Evolutionary conservation across 257 asterid genomes (phyloP), one percentile per base, ranked within the genome.

Genomic region (Coffea canephora): DNA sequence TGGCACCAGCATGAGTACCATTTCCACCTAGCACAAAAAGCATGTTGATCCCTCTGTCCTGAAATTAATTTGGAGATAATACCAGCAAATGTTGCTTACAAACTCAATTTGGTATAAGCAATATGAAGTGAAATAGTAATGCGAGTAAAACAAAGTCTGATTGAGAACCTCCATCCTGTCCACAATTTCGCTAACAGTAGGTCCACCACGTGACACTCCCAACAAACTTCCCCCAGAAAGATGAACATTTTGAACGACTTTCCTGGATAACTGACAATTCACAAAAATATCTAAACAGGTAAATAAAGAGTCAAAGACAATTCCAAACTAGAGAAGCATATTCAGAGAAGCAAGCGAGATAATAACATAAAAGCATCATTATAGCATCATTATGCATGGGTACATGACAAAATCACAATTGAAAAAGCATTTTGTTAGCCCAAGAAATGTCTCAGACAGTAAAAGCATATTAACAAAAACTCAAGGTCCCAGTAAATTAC

Each of bases 121-220:
- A 62, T 31, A 36, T 39, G 8, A 78, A 61, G 74, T 41, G 78
- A 81, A 67, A 67, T 61, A 55, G 78, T 59, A 69, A 57, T 49
- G 59, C 41, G 61, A 70, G 61, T 79, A 57, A 15, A 6, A 54
- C 25, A 75, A 68, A 65, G 82, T 64, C 68, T 49, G 52, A 75
- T 77, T 67, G 68, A 68, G 69, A 84, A 93, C 99, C 97, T 91
- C 90, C 91, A 95, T 87, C 70, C 92, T 85, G 88, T 93, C 97
- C 77, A 93, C 99, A 75, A 95, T 95, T 52, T 92, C 94, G 81
- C 81, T 84, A 82, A 95, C 90, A 78, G 89, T 80, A 71, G 97
- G 99, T 81, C 97, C 97, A 64, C 99, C 99, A 43, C 99, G 99
- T 49, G 99, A 95, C 66, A 95, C 98, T 86, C 99, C 99, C 74